Evolutionary conservation across 345 rosid genomes (phyloP), one percentile per base, ranked within the genome.

Genomic region (Microcos paniculata): DNA sequence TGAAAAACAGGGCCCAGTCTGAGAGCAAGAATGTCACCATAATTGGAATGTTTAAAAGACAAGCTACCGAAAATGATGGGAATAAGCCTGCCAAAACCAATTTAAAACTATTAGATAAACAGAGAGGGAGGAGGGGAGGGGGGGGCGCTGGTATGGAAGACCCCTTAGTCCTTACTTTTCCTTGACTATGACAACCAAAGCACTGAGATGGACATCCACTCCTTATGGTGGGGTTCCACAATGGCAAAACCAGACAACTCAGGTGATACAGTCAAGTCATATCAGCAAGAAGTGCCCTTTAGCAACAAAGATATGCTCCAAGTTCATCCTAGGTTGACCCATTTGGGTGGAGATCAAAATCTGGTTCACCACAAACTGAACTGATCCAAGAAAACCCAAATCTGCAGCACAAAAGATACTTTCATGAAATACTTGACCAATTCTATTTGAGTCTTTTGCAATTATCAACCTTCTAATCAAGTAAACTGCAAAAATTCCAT

Each of bases 121-220:
- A 52, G 53, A 52, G 31, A 18, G n/a, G 65, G 42, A 66, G 74
- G 74, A 71, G 38, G 18, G 26, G 51, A 77, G 76, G 31, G 51
- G 66, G 58, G 74, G 75, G 67, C n/a, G n/a, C n/a, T n/a, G n/a
- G n/a, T n/a, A n/a, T n/a, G 73, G 26, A 70, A 74, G 83, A 75
- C 26, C 80, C 76, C 40, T 70, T 78, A 15, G 72, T 73, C 58
- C 80, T 82, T 69, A 76, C 85, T 85, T 83, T 83, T 78, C 72
- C 59, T 72, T 80, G 90, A 81, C 77, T 68, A 62, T 24, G 75
- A 84, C 85, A 77, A 66, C 71, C 35, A 77, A 77, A 81, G 80
- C 77, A 63, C 66, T 65, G 80, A 76, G 76, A 77, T 72, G 56
- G 82, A 78, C 80, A 78, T 82, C 87, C 86, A 84, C 83, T 84